Evolutionary conservation across 768 basidiomycete genomes (phyloP).

Genomic region (Phaeotremella fagi): DNA sequence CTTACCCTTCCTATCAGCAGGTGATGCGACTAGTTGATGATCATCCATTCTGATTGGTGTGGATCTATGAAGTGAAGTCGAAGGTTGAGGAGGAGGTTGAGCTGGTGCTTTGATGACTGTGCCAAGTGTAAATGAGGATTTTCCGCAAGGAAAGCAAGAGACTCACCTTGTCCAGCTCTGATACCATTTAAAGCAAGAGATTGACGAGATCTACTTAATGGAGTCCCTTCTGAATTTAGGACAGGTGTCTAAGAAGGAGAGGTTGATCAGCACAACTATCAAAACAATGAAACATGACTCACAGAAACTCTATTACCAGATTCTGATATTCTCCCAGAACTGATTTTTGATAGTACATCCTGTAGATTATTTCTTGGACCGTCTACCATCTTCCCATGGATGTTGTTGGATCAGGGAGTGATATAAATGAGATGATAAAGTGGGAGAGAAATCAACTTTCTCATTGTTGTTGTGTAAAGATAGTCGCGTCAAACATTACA

Average conservation of each 20-base stretch:
- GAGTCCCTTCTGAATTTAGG: too few relatives aligned
- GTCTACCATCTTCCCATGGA: slow-evolving; percentile 14
- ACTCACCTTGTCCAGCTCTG: neutral
- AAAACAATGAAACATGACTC: too few relatives aligned
- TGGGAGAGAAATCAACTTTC: neutral
- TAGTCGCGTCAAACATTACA: neutral
- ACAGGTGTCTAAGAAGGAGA: too few relatives aligned
- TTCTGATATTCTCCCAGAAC: slow-evolving; percentile 1
- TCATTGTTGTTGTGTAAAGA: too few relatives aligned
- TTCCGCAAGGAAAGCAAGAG: neutral
- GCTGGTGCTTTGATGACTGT: neutral
- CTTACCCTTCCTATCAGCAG: neutral
- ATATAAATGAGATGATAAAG: neutral
- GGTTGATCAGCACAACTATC: too few relatives aligned
- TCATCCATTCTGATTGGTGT: neutral
- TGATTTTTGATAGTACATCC: slow-evolving; percentile 20
- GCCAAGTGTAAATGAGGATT: neutral
- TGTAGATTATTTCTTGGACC: slow-evolving; percentile 26
- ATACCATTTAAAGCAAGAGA: neutral
- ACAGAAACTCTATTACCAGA: neutral
- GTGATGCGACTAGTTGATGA: too few relatives aligned
- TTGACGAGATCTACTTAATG: neutral
- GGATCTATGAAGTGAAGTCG: neutral
- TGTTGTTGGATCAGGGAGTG: too few relatives aligned
- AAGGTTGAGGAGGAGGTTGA: neutral